phyloP scores from a whole-genome alignment of 768 basidiomycete genomes.

The Lentinula edodes region DNA sequence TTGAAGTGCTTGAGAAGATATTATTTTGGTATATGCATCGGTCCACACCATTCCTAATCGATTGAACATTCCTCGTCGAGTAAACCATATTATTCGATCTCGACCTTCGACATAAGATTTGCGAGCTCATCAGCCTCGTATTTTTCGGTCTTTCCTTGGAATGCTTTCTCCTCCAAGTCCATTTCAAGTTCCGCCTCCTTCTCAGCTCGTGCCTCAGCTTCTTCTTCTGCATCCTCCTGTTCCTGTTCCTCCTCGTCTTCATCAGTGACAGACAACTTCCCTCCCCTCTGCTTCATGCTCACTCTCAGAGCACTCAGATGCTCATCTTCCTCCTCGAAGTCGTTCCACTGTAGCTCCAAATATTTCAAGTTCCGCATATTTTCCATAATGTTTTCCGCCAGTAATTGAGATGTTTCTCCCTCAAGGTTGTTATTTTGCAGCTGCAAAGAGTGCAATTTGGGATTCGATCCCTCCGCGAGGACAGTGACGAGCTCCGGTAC shows the following conservation, averaged over 20 bases:
- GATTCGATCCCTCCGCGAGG: conserved; percentile 66
- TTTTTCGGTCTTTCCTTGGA: conserved; percentile 19
- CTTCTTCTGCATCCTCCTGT: conserved; percentile 62
- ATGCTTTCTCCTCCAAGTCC: conserved; percentile 21
- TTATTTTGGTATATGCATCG: background rate
- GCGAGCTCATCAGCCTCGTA: conserved; percentile 54
- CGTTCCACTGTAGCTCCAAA: conserved; percentile 90
- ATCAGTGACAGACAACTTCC: conserved; percentile 61
- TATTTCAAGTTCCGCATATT: conserved; percentile 54
- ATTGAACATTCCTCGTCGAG: background rate
- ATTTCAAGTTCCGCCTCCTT: conserved; percentile 17
- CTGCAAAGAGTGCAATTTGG: conserved; percentile 67
- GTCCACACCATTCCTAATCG: background rate
- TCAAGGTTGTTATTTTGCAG: conserved; percentile 94
- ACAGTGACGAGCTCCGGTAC: conserved; percentile 58
- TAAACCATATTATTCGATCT: conserved; percentile 25
- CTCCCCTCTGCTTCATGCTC: conserved; percentile 58
- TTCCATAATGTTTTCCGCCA: conserved; percentile 60
- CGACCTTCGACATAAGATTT: conserved; percentile 61
- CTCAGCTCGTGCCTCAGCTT: conserved; percentile 28
- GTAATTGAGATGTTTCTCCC: conserved; percentile 53
- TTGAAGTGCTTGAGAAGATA: background rate
- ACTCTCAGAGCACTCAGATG: conserved; percentile 47
- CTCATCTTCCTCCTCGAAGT: conserved; percentile 74
- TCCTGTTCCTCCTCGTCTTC: conserved; percentile 89